A percentile compares a stretch with the other conserved stretches of the same genome.
Evolutionary conservation across 192 early-diverging fungal genomes (phyloP).

Genomic region (Coemansia sp.): DNA sequence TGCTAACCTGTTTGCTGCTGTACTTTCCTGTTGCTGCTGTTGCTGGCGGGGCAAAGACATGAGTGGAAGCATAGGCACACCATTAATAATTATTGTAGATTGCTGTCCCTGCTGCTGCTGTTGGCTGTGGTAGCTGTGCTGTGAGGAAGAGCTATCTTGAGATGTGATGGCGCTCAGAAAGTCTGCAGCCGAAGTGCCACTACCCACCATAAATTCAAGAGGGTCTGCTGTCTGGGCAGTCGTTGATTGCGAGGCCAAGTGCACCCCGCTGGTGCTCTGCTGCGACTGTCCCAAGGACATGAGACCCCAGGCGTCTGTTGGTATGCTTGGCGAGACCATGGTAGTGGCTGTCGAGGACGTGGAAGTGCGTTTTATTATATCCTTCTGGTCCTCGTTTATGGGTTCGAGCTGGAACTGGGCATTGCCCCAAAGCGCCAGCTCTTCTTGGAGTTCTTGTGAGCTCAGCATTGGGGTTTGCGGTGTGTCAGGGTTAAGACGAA

Average conservation of each 20-base stretch:
- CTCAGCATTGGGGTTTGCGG: conserved; percentile 56
- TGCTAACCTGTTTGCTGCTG: background rate
- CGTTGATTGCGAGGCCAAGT: conserved; percentile 5
- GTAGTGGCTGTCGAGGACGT: background rate
- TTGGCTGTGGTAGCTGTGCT: conserved; percentile 14
- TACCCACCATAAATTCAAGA: conserved; percentile 38
- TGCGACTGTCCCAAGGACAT: conserved; percentile 9
- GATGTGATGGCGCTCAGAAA: conserved; percentile 34
- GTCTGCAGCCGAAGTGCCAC: conserved; percentile 21
- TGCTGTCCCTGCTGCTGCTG: conserved; percentile 25
- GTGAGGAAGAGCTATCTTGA: conserved; percentile 8
- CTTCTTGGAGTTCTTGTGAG: conserved; percentile 63
- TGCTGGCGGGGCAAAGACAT: conserved; percentile 18
- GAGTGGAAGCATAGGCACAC: conserved; percentile 32
- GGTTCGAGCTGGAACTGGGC: conserved; percentile 70
- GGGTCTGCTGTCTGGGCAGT: conserved; percentile 11
- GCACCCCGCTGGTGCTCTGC: background rate
- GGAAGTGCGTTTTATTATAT: background rate
- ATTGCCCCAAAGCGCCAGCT: conserved; percentile 67
- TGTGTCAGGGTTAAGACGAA: conserved; percentile 58
- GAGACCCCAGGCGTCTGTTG: conserved; percentile 12
- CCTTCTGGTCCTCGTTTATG: conserved; percentile 17
- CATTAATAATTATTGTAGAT: conserved; percentile 16
- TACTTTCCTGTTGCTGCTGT: conserved; percentile 9
- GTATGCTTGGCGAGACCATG: conserved; percentile 2